Conservation (phyloP, 495 filamentous ascomycete genomes). For the Hypoxylon intermedium region DNA sequence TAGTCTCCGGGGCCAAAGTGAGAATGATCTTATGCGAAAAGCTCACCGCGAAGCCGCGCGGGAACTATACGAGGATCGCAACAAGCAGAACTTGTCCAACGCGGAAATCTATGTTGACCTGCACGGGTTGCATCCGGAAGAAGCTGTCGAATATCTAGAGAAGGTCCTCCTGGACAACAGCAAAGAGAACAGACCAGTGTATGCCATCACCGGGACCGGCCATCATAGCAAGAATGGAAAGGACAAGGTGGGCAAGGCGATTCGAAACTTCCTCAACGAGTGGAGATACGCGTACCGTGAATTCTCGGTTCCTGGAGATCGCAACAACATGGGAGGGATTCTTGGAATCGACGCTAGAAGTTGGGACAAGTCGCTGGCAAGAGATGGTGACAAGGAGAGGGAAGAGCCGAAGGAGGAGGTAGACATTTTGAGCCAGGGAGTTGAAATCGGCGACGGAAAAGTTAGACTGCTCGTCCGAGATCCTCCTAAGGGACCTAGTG, state of each 20-base stretch:
- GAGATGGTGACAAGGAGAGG: conserved; percentile 55
- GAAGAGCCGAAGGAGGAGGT: conserved; percentile 62
- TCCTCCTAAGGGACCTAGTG: conserved; percentile 58
- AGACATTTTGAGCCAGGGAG: conserved; percentile 64
- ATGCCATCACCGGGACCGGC: conserved; percentile 94
- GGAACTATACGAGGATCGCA: conserved; percentile 91
- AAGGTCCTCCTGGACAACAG: conserved; percentile 82
- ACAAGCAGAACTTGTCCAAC: conserved; percentile 66
- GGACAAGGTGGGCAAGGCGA: conserved; percentile 95
- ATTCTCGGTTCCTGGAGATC: conserved; percentile 92
- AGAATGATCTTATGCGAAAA: conserved; percentile 97
- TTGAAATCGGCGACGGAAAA: conserved; percentile 67
- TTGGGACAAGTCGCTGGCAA: conserved; percentile 75
- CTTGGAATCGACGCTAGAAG: conserved; percentile 90
- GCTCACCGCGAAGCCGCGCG: conserved; percentile 94
- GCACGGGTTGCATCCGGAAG: conserved; percentile 95
- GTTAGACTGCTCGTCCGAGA: conserved; percentile 65
- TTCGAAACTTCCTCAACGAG: conserved; percentile 89
- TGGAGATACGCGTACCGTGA: conserved; percentile 96
- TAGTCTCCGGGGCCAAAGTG: conserved; percentile 89
- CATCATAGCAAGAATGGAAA: conserved; percentile 99
- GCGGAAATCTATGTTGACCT: conserved; percentile 93
- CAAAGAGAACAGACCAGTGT: conserved; percentile 76
- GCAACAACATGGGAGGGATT: conserved; percentile 89
- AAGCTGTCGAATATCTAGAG: conserved; percentile 94